Percentiles rank a stretch among this genome's conserved stretches.
Evolutionary conservation across 2,329 filamentous ascomycete species (phyloP).

Genomic region (Aureobasidium sp.): DNA sequence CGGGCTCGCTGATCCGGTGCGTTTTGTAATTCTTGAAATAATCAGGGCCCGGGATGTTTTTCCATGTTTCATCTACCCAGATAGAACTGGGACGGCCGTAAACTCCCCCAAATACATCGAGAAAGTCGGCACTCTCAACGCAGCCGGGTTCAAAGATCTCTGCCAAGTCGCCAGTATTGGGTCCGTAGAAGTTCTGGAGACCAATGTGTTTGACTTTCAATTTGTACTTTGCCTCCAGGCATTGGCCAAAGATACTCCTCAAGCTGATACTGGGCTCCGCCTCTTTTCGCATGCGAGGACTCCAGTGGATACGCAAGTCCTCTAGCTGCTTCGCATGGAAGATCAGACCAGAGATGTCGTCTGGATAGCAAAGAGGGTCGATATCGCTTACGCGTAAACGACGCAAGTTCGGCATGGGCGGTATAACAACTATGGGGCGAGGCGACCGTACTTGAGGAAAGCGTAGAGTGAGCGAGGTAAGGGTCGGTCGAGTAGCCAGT

Average conservation of each 20-base stretch:
- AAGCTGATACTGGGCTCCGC: conserved; percentile 52
- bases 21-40: conserved; percentile 23
- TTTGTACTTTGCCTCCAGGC: conserved; percentile 40
- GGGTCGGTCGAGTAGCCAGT: conserved; percentile 41
- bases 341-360: conserved; percentile 53
- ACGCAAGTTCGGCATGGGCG: conserved; percentile 49
- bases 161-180: conserved; percentile 43
- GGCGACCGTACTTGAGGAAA: conserved; percentile 52
- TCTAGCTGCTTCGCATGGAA: conserved; percentile 47
- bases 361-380: conserved; percentile 57
- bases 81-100: conserved; percentile 37
- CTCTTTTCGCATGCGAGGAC: conserved; percentile 52
- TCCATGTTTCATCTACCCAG: conserved; percentile 25
- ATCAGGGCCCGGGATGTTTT: neutral
- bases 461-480: conserved; percentile 49
- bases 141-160: conserved; percentile 35
- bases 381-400: conserved; percentile 52
- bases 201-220: conserved; percentile 45
- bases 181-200: conserved; percentile 53
- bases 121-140: conserved; percentile 45
- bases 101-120: conserved; percentile 47
- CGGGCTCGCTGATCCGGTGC: conserved; percentile 18
- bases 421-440: conserved; percentile 50
- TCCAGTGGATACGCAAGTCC: conserved; percentile 54
- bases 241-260: conserved; percentile 50